Conservation (phyloP, 2,329 filamentous ascomycete genomes). For the Didymella lethalis region DNA sequence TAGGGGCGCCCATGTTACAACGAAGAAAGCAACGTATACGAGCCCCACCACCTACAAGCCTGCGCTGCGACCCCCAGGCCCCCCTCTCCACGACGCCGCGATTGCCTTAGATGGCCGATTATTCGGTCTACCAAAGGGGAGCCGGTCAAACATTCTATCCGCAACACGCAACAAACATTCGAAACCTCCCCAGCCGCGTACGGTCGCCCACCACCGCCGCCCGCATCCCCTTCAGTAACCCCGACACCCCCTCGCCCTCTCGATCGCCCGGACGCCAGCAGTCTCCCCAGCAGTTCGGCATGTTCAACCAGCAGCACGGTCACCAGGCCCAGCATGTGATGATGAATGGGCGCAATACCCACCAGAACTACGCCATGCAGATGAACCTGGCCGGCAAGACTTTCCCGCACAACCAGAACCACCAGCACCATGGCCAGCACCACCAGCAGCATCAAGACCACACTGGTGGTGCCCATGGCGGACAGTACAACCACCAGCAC, state of each 20-base stretch:
- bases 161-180: constrained; percentile 60
- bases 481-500: constrained; percentile 68
- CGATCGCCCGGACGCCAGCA: constrained; percentile 62
- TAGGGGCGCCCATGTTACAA: constrained; percentile 57
- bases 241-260: constrained; percentile 65
- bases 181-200: constrained; percentile 56
- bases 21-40: constrained; percentile 57
- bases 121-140: constrained; percentile 68
- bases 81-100: constrained; percentile 31
- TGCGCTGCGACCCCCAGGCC: constrained; percentile 43
- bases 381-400: constrained; percentile 71
- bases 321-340: constrained; percentile 78
- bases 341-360: constrained; percentile 74
- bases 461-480: constrained; percentile 57
- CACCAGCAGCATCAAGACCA: constrained; percentile 70
- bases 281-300: constrained; percentile 63
- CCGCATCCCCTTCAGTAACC: constrained; percentile 54
- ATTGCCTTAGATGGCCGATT: constrained; percentile 71
- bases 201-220: constrained; percentile 56
- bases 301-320: constrained; percentile 72
- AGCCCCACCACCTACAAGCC: constrained; percentile 53
- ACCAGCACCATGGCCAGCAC: constrained; percentile 60
- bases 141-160: constrained; percentile 67
- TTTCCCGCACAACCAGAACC: constrained; percentile 66
- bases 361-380: constrained; percentile 61